These are phyloP conservation scores for Colletotrichum somersetense DNA, from an alignment of 2,329 filamentous ascomycete genomes.

Conservation along the genomic window DNA sequence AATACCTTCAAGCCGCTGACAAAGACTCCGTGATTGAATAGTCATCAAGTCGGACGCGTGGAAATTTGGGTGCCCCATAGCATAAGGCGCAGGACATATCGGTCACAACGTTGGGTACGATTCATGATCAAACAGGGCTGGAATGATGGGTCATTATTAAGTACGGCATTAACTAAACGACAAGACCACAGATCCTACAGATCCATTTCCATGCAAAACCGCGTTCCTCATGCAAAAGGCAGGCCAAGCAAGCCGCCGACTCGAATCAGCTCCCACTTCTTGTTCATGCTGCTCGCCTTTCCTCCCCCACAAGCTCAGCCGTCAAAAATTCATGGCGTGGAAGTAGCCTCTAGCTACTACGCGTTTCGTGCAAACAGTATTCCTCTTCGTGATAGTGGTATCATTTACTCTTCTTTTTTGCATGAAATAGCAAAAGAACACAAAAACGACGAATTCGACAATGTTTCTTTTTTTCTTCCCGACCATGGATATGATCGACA, in stretches of 20 bases:
- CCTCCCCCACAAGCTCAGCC: neutral
- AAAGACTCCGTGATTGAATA: too few relatives aligned
- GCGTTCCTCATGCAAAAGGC: constrained; percentile 2
- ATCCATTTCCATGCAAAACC: too few relatives aligned
- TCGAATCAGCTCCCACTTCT: neutral
- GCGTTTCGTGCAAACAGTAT: constrained; percentile 23
- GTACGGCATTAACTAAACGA: constrained; percentile 13
- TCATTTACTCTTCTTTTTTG: constrained; percentile 29
- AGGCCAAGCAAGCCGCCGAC: neutral
- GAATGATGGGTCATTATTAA: constrained; percentile 23
- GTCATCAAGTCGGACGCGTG: too few relatives aligned
- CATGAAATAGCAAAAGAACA: constrained; percentile 20
- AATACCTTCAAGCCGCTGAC: too few relatives aligned
- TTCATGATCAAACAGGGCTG: neutral
- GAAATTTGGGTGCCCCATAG: too few relatives aligned
- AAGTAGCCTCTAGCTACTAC: constrained; percentile 19
- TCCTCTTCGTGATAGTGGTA: constrained; percentile 36
- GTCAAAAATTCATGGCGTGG: constrained; percentile 4
- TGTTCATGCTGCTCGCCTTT: neutral
- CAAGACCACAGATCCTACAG: neutral
- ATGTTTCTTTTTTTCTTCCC: neutral
- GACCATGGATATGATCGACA: neutral
- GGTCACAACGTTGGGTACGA: neutral
- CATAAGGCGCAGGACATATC: neutral
- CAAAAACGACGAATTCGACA: constrained; percentile 6